Evolutionary conservation across 1,284 basidiomycete species (phyloP), one percentile per base, ranked within the genome.

Genomic region (Microstroma glucosiphilum): DNA sequence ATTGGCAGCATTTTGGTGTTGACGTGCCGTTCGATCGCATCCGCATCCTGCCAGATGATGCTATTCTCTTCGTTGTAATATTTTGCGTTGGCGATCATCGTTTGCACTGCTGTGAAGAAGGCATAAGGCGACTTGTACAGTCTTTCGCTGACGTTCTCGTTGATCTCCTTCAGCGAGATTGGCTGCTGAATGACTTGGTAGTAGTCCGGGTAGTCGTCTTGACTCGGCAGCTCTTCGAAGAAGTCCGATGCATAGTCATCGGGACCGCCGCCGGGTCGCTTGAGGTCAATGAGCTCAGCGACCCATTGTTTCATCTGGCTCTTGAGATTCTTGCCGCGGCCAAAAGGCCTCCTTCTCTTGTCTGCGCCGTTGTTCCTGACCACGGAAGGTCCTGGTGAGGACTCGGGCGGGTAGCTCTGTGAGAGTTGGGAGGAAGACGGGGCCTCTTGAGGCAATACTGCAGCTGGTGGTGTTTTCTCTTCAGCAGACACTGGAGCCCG

Each of bases 1-100:
- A 67, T 63, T 0, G 77, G 77, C 23, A 79, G 70, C 15, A 72
- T 59, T 30, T 64, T 66, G n/a, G 59, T 63, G 48, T 78, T 75
- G 53, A 79, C 61, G 56, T 76, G 69, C 26, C 60, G 59, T 19
- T 66, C 60, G 3, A 78, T 69, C 46, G 66, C 69, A 11, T 69
- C 64, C 1, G 77, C 77, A 51, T 76, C 76, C 21, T 69, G 60
- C 73, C 72, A 76, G 23, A 77, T 63, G 3, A 58, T 51, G 17
- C 69, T 67, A 17, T 67, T 62, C 13, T 70, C 69, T 57, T 73
- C 67, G 48, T 77, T 76, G 65, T 68, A 79, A 49, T 66, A 67
- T 61, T 75, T 65, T 12, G 77, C 77, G 59, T 79, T 79, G 67
- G 68, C 67, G 55, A 77, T 68, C 76, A 79, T 79, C 26, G 66